phyloP scores from a whole-genome alignment of 345 rosid species.

The Salix dunnii region DNA sequence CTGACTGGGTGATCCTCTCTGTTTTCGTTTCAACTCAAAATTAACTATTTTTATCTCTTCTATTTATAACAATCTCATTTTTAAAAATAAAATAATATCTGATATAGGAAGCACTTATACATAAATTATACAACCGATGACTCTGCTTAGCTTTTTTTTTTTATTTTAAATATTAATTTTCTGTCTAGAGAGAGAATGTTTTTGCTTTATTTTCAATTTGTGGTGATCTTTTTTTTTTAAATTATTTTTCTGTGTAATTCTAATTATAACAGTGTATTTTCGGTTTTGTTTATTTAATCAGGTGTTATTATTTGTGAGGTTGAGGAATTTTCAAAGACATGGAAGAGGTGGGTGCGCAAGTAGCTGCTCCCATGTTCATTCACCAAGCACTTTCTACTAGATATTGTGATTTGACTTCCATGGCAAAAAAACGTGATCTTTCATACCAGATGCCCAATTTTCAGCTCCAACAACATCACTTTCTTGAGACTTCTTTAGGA shows the following conservation, averaged over 20 bases:
- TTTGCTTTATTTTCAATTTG: neutral
- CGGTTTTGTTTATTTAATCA: neutral
- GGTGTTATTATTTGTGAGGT: neutral
- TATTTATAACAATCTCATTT: too few relatives aligned
- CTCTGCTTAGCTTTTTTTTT: too few relatives aligned
- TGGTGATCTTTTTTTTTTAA: neutral
- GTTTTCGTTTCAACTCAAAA: neutral
- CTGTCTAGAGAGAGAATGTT: too few relatives aligned
- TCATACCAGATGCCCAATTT: constrained; percentile 29
- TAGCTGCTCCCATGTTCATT: constrained; percentile 56
- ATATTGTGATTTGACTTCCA: constrained; percentile 38
- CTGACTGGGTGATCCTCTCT: neutral
- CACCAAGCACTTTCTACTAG: constrained; percentile 48
- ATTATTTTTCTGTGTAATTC: neutral
- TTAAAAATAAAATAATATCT: too few relatives aligned
- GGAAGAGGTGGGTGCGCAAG: constrained; percentile 80
- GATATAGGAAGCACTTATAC: too few relatives aligned
- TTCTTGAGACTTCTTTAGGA: constrained; percentile 29
- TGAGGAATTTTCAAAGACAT: constrained; percentile 26
- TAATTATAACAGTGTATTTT: neutral
- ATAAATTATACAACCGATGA: too few relatives aligned
- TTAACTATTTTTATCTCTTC: neutral
- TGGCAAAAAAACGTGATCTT: constrained; percentile 66
- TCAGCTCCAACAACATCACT: constrained; percentile 33
- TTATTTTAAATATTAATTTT: too few relatives aligned